phyloP scores from a whole-genome alignment of 495 filamentous ascomycete genomes.

The Hyphodiscus hymeniophilus region DNA sequence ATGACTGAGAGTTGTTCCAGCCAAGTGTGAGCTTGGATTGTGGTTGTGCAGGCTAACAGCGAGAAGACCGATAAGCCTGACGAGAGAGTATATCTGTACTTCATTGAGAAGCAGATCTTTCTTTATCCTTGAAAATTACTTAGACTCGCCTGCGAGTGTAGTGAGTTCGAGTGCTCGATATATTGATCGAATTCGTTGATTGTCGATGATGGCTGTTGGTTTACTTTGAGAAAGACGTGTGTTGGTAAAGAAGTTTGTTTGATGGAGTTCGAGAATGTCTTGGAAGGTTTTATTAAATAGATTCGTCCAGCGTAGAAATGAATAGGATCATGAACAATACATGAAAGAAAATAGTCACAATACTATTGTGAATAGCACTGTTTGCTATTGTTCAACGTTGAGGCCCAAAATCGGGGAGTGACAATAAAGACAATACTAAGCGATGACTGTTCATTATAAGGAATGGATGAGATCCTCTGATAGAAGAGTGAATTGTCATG shows the following conservation, averaged over 20 bases:
- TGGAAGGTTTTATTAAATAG: conserved; percentile 6
- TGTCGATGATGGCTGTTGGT: background rate
- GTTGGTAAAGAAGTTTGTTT: background rate
- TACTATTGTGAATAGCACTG: conserved; percentile 1
- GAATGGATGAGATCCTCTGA: conserved; percentile 5
- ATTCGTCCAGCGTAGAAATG: conserved; percentile 18
- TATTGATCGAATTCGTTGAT: background rate
- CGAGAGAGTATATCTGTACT: background rate
- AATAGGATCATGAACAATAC: conserved; percentile 3
- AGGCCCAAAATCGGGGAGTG: background rate
- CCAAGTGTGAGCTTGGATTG: conserved; percentile 40
- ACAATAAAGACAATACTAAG: conserved; percentile 12
- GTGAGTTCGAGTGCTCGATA: background rate
- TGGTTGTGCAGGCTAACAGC: conserved; percentile 2
- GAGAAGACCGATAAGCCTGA: background rate
- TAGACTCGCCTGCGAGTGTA: conserved; percentile 10
- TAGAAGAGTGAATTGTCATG: background rate
- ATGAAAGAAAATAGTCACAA: background rate
- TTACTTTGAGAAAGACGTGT: background rate
- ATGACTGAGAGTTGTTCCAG: conserved; percentile 64
- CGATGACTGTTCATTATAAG: background rate
- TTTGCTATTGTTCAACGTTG: conserved; percentile 14
- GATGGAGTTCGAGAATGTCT: background rate
- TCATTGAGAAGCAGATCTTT: conserved; percentile 3
- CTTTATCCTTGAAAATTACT: background rate